phyloP scores from a whole-genome alignment of 2,329 filamentous ascomycete genomes.

The Rhynchosporium graminicola region DNA sequence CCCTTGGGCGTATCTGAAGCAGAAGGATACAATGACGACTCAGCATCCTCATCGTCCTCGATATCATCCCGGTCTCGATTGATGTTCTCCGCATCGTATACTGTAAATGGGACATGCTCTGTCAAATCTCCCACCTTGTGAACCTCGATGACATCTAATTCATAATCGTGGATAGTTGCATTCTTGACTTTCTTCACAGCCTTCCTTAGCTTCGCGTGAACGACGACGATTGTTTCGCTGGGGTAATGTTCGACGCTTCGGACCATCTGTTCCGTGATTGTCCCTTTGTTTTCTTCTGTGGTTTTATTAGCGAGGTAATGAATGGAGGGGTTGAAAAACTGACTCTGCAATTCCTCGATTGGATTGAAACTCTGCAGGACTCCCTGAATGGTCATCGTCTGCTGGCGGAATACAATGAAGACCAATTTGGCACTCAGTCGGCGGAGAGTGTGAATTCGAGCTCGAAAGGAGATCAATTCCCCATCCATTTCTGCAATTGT shows the following conservation, averaged over 20 bases:
- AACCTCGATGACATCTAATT: conserved; percentile 69
- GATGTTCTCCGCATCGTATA: conserved; percentile 67
- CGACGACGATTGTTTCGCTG: conserved; percentile 74
- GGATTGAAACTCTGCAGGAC: conserved; percentile 54
- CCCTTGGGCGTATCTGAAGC: conserved; percentile 11
- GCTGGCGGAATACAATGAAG: conserved; percentile 84
- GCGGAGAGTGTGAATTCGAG: conserved; percentile 75
- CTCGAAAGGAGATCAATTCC: conserved; percentile 55
- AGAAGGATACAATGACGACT: conserved; percentile 18
- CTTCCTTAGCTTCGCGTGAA: conserved; percentile 71
- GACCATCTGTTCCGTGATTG: conserved; percentile 72
- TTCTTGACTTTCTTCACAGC: conserved; percentile 75
- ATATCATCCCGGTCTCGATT: conserved; percentile 56
- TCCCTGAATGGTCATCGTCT: conserved; percentile 80
- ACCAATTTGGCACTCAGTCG: conserved; percentile 80
- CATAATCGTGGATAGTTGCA: conserved; percentile 73
- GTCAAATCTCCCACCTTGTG: conserved; percentile 62
- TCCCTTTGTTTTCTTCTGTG: conserved; percentile 45
- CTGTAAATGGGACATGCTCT: conserved; percentile 66
- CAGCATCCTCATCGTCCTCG: conserved; percentile 50
- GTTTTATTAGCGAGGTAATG: conserved; percentile 16
- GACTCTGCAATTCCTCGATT: conserved; percentile 28
- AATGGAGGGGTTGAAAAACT: conserved; percentile 13
- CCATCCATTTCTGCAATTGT: conserved; percentile 33
- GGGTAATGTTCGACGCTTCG: conserved; percentile 85